These are phyloP conservation scores for Drechslera avenae DNA, from an alignment of 2,329 filamentous ascomycete genomes.

Conservation along the genomic window DNA sequence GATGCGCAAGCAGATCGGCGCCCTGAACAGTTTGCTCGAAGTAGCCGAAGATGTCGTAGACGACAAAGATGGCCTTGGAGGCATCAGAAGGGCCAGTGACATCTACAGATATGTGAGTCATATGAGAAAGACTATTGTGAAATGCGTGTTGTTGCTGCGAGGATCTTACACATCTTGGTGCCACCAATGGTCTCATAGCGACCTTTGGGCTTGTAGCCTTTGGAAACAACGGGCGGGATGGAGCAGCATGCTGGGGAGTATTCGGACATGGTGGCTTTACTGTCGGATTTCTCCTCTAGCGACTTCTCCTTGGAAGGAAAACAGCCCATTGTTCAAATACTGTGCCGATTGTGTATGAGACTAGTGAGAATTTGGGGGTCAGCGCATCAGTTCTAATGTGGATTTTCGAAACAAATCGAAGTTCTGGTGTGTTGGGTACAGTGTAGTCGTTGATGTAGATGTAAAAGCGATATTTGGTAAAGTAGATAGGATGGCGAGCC, in stretches of 20 bases:
- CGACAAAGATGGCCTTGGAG: not conserved
- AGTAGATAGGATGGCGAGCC: not conserved
- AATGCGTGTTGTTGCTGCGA: no score
- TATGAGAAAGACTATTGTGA: no score
- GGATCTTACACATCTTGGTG: no score
- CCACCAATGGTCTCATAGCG: not conserved
- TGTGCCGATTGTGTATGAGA: not conserved
- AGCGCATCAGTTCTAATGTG: not conserved
- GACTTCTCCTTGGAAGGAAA: not conserved
- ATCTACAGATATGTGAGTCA: no score
- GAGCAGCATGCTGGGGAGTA: not conserved
- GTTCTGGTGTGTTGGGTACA: not conserved
- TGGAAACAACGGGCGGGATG: not conserved
- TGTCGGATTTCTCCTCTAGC: not conserved
- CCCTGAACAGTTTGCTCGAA: not conserved
- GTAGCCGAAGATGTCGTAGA: conserved; percentile 4
- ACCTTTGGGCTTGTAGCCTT: not conserved
- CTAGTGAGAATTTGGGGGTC: not conserved
- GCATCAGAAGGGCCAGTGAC: no score
- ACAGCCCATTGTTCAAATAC: not conserved
- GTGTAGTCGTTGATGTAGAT: not conserved
- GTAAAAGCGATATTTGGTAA: not conserved
- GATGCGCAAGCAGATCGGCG: not conserved
- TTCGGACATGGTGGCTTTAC: not conserved
- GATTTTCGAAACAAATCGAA: not conserved